phyloP scores from a whole-genome alignment of 208 protist genomes.

The Vickermania spadyakhi region DNA sequence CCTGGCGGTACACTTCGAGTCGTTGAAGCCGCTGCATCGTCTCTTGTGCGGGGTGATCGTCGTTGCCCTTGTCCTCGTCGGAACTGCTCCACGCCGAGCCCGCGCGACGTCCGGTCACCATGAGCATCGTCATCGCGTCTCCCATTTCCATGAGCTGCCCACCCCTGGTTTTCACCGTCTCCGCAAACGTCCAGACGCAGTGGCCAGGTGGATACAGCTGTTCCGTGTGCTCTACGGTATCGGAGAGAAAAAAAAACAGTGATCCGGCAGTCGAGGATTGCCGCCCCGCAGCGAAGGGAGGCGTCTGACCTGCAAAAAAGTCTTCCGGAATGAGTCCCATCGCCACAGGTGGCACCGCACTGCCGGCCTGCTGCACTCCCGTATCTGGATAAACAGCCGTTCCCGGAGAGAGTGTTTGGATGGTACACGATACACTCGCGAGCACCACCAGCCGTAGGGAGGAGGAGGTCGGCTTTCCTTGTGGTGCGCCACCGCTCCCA shows the following conservation, averaged over 20 bases:
- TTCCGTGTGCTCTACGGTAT: constrained; percentile 45
- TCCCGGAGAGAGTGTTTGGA: background rate
- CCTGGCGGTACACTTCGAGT: constrained; percentile 44
- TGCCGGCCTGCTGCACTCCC: background rate
- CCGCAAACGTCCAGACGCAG: constrained; percentile 32
- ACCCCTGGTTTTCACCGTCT: constrained; percentile 17
- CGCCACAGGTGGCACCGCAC: background rate
- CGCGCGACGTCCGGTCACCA: background rate
- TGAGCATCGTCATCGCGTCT: constrained; percentile 63
- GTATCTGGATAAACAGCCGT: background rate
- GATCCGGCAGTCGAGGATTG: background rate
- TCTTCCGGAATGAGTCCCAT: background rate
- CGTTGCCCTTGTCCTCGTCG: no score
- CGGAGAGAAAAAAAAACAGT: constrained; percentile 31
- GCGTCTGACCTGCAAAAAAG: constrained; percentile 1
- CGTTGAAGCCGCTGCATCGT: background rate
- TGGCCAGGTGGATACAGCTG: constrained; percentile 12
- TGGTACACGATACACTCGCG: background rate
- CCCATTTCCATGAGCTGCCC: constrained; percentile 65
- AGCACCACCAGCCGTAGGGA: background rate
- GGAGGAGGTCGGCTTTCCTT: no score
- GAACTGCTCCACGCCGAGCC: no score
- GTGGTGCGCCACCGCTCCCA: no score
- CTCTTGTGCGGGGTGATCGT: no score
- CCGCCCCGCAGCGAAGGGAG: background rate